Evolutionary conservation across 1,284 basidiomycete genomes (phyloP).

Genomic region (Irpex sp.): DNA sequence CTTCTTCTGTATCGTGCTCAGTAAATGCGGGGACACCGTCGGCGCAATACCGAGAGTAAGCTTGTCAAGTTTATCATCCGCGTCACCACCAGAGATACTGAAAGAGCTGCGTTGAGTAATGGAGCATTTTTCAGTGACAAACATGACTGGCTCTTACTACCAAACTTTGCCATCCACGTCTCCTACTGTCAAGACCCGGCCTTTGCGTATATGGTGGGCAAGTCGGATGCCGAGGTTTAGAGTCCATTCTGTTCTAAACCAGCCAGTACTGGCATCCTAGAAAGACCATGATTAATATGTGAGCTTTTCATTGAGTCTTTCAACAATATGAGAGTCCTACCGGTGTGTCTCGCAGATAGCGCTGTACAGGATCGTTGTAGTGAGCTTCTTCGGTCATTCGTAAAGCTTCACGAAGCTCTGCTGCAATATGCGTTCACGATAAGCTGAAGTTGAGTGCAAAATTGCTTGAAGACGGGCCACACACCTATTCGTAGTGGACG

Average conservation of each 20-base stretch:
- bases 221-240: neutral
- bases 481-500: no score
- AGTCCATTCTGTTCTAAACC: neutral
- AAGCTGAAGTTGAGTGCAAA: no score
- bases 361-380: neutral
- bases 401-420: neutral
- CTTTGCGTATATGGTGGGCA: neutral
- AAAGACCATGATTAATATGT: neutral
- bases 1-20: slow-evolving; percentile 1
- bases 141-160: neutral
- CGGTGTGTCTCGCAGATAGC: neutral
- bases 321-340: neutral
- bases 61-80: neutral
- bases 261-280: neutral
- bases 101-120: no score
- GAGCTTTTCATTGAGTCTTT: neutral
- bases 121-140: no score
- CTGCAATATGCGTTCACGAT: no score
- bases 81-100: neutral
- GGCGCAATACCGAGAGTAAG: neutral
- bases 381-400: neutral
- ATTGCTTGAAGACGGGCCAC: no score
- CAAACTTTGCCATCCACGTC: neutral
- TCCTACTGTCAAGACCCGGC: neutral
- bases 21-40: neutral